Evolutionary conservation across 2,329 filamentous ascomycete genomes (phyloP), one percentile per base, ranked within the genome.

Genomic region (Balansia obtecta): DNA sequence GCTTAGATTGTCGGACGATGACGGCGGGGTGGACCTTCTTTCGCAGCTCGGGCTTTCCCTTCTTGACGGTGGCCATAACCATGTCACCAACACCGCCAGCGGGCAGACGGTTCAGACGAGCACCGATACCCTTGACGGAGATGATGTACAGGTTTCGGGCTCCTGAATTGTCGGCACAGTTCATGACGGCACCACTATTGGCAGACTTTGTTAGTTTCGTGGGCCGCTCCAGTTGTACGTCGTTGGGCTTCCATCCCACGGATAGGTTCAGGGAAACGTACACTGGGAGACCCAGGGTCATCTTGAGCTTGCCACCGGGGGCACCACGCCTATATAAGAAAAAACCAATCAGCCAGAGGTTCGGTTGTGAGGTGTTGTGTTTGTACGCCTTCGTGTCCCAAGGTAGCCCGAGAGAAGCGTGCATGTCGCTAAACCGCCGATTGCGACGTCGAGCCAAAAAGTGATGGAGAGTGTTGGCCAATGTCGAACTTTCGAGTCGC

Each of bases 11-110:
- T 73, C 93, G 82, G 72, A 97, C 91, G 70, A 98, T 93, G 71
- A 98, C 91, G 68, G 93, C 93, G 64, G 93, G 93, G 89, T 98
- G 95, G 74, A 98, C 93, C 87, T 98, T 98, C 88, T 98, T 98
- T 76, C 94, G 83, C 70, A 98, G 80, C 78, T 98, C 94, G 59
- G 94, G 94, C 88, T 98, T 98, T 78, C 94, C 93, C 88, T 98
- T 97, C 88, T 98, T 97, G 78, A 97, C 93, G 62, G 93, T 97
- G 62, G 91, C 91, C 90, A 98, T 97, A 71, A 97, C 93, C 93
- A 97, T 97, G 81, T 97, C 93, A 68, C 93, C 93, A 66, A 96
- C 91, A 82, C 93, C 93, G 64, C 87, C 93, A 67, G 93, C 91
- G 64, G 91, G 91, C 68, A 98, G 83, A 73, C 91, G 84, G 85